A percentile compares a stretch with the other conserved stretches of the same genome.
Evolutionary conservation across 2,329 filamentous ascomycete species (phyloP).

Genomic region (Penicillium sp.): DNA sequence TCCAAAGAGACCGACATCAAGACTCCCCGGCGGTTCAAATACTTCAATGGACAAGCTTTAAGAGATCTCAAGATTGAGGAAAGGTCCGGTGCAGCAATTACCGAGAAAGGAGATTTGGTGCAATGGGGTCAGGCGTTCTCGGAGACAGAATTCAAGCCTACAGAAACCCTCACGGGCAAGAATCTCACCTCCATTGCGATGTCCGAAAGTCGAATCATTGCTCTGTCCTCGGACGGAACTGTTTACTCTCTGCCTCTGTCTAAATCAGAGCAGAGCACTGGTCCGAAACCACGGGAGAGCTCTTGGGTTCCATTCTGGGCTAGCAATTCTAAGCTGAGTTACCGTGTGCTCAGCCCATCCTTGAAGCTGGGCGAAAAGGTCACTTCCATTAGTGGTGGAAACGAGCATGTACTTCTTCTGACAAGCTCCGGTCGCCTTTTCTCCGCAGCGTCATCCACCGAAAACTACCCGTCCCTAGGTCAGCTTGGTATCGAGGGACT

Average conservation of each 20-base stretch:
- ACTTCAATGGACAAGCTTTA: constrained; percentile 81
- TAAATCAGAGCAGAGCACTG: constrained; percentile 67
- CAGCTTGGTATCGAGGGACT: constrained; percentile 86
- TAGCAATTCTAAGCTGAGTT: constrained; percentile 62
- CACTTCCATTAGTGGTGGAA: constrained; percentile 71
- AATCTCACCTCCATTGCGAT: constrained; percentile 74
- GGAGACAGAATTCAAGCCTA: constrained; percentile 63
- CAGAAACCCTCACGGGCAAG: constrained; percentile 76
- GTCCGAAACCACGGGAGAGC: constrained; percentile 64
- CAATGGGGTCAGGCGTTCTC: constrained; percentile 88
- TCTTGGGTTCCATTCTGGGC: constrained; percentile 78
- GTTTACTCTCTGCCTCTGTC: constrained; percentile 86
- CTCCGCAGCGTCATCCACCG: constrained; percentile 78
- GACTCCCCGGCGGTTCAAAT: constrained; percentile 73
- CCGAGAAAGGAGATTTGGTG: constrained; percentile 82
- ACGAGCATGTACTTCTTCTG: constrained; percentile 83
- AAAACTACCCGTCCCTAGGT: constrained; percentile 76
- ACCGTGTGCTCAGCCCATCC: constrained; percentile 70
- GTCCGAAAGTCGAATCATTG: constrained; percentile 81
- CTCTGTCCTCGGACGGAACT: constrained; percentile 70
- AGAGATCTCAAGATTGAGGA: constrained; percentile 84
- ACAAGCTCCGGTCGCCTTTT: constrained; percentile 86
- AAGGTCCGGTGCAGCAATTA: constrained; percentile 81
- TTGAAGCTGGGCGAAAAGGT: constrained; percentile 72
- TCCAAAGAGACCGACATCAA: constrained; percentile 78